phyloP scores from a whole-genome alignment of 2,329 filamentous ascomycete species.

The Fusarium lateritium region DNA sequence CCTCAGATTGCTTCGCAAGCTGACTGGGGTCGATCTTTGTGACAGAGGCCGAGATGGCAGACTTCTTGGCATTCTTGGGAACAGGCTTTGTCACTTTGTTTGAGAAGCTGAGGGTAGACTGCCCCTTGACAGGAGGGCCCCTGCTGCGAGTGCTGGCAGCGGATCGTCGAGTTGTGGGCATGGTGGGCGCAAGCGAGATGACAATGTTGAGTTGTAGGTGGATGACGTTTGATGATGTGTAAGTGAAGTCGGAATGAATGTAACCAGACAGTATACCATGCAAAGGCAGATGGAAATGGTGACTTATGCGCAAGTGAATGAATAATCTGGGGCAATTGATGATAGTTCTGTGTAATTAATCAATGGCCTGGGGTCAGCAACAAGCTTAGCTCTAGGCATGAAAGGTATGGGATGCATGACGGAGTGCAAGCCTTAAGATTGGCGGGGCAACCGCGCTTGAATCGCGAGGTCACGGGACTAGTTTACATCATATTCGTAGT shows the following conservation, averaged over 20 bases:
- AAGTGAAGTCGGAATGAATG: conserved; percentile 8
- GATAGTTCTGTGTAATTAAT: conserved; percentile 14
- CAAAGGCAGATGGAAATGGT: neutral
- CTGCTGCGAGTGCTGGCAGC: conserved; percentile 56
- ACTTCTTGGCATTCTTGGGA: conserved; percentile 63
- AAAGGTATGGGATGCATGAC: conserved; percentile 34
- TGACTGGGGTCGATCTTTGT: conserved; percentile 54
- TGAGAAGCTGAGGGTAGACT: conserved; percentile 70
- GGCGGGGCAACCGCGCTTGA: conserved; percentile 69
- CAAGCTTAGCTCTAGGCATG: conserved; percentile 18
- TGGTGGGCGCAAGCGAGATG: conserved; percentile 49
- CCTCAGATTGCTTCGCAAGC: conserved; percentile 36
- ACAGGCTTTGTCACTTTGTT: conserved; percentile 69
- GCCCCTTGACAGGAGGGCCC: conserved; percentile 59
- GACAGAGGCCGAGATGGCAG: conserved; percentile 55
- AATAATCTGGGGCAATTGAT: conserved; percentile 9
- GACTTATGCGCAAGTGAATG: neutral
- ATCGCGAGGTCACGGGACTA: conserved; percentile 63
- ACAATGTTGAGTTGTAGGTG: conserved; percentile 5
- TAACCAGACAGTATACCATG: neutral
- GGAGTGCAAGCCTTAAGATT: conserved; percentile 52
- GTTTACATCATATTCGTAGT: neutral
- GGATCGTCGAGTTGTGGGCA: conserved; percentile 67
- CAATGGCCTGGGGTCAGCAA: conserved; percentile 18
- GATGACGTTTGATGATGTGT: conserved; percentile 11